Evolutionary conservation across 306 rosid species (phyloP).

Genomic region (Vicia sativa): DNA sequence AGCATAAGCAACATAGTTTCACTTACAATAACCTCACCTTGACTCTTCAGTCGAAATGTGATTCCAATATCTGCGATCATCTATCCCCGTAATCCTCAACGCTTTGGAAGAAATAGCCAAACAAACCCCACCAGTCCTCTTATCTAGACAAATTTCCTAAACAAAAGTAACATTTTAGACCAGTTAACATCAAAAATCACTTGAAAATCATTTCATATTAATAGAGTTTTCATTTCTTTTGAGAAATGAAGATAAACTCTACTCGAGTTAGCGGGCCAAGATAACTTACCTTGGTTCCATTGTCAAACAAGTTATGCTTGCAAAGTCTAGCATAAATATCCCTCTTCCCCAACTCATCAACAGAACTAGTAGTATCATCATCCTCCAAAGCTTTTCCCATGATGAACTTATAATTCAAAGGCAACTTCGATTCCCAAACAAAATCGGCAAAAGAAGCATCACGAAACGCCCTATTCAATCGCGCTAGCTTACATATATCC

Average conservation of each 20-base stretch:
- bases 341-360: constrained; percentile 53
- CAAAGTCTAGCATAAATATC: constrained; percentile 75
- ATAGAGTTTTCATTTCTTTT: background rate
- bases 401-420: constrained; percentile 66
- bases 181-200: constrained; percentile 23
- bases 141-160: constrained; percentile 82
- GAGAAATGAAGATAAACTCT: background rate
- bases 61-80: constrained; percentile 94
- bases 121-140: constrained; percentile 63
- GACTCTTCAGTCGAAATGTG: constrained; percentile 69
- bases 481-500: constrained; percentile 72
- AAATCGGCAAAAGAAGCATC: constrained; percentile 85
- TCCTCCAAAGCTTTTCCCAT: constrained; percentile 53
- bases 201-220: constrained; percentile 1
- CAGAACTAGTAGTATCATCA: constrained; percentile 21
- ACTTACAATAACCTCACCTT: constrained; percentile 59
- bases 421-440: constrained; percentile 85
- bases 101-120: constrained; percentile 73
- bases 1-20: constrained; percentile 24
- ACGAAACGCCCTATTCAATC: constrained; percentile 69
- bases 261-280: background rate
- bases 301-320: constrained; percentile 58
- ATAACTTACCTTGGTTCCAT: constrained; percentile 66
- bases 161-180: constrained; percentile 32
- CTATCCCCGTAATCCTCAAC: constrained; percentile 81